Evolutionary conservation across 192 early-diverging fungal species (phyloP).

Genomic region (Backusella circina): DNA sequence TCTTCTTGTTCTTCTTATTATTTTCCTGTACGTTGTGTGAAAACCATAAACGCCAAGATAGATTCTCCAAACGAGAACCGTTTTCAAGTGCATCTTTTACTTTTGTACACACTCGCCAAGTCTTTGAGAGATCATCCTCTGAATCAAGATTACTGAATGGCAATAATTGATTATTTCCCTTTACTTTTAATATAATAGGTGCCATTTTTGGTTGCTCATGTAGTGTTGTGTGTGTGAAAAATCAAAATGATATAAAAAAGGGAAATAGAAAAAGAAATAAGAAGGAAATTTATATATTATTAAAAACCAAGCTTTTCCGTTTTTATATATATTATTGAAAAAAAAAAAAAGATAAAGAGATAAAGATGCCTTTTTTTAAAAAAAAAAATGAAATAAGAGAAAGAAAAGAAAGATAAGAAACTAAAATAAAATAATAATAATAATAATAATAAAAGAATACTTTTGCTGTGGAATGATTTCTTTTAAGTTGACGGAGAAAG

Average conservation of each 20-base stretch:
- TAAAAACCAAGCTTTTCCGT: neutral
- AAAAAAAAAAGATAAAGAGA: neutral
- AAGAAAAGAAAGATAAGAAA: neutral
- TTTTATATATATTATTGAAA: neutral
- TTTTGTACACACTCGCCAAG: slow-evolving; percentile 83
- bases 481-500: neutral
- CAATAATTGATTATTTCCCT: slow-evolving; percentile 69
- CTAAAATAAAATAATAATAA: neutral
- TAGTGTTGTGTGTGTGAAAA: neutral
- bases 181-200: slow-evolving; percentile 65
- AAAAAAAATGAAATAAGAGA: neutral
- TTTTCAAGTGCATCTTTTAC: slow-evolving; percentile 82
- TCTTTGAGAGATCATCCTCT: slow-evolving; percentile 72
- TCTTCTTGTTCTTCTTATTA: neutral
- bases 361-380: neutral
- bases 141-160: slow-evolving; percentile 70
- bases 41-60: slow-evolving; percentile 85
- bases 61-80: slow-evolving; percentile 76
- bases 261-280: neutral
- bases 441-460: neutral
- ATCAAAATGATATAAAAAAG: slow-evolving; percentile 1
- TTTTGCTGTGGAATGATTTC: neutral
- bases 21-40: slow-evolving; percentile 20
- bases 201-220: slow-evolving; percentile 43
- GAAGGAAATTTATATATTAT: neutral